These are phyloP conservation scores for Pleochaeta shiraiana DNA, from an alignment of 2,329 filamentous ascomycete genomes.

Conservation along the genomic window DNA sequence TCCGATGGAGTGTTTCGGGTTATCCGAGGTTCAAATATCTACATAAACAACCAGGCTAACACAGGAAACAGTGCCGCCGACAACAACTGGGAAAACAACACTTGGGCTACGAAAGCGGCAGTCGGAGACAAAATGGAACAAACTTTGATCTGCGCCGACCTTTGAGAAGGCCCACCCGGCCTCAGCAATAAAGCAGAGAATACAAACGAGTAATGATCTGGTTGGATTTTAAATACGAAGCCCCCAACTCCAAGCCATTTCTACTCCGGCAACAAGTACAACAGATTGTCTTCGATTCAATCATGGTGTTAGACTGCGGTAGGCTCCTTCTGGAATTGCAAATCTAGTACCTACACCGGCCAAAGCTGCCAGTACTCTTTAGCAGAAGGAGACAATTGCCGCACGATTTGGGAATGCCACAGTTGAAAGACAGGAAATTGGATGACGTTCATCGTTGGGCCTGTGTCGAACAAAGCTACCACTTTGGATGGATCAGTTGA, in stretches of 20 bases:
- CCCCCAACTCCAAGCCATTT: background rate
- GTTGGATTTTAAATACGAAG: background rate
- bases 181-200: background rate
- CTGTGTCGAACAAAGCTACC: background rate
- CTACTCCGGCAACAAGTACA: background rate
- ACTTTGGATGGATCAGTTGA: background rate
- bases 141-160: background rate
- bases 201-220: background rate
- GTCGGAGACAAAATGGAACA: background rate
- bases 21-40: background rate
- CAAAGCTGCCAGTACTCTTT: background rate
- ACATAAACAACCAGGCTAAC: background rate
- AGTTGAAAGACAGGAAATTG: background rate
- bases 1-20: background rate
- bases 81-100: background rate
- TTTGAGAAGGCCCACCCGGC: background rate
- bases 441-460: background rate
- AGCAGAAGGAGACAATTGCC: too few species aligned
- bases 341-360: too few species aligned
- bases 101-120: background rate
- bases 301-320: background rate
- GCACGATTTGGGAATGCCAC: background rate
- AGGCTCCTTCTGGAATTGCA: background rate
- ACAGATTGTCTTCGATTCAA: too few species aligned
- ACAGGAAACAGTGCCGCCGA: background rate